Evolutionary conservation across 1,284 basidiomycete species (phyloP).

Genomic region (Marasmius oreades): DNA sequence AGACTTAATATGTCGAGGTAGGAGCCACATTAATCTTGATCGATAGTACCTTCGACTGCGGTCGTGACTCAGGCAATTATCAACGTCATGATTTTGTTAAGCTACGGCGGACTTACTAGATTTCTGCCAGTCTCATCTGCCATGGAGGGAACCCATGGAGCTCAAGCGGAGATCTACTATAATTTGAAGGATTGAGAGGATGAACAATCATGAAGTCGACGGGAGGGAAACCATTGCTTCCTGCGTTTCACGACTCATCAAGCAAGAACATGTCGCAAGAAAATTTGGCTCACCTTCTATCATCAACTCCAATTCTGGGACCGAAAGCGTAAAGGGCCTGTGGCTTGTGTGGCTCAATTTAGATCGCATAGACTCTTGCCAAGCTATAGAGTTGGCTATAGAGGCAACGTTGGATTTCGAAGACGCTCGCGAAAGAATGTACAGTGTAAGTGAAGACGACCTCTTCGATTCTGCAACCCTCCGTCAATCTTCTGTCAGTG

Average conservation of each 20-base stretch:
- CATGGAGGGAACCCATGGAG: conserved; percentile 75
- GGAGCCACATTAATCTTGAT: conserved; percentile 16
- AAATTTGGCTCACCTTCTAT: conserved; percentile 51
- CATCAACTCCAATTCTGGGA: conserved; percentile 43
- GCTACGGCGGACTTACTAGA: conserved; percentile 51
- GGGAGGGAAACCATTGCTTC: conserved; percentile 48
- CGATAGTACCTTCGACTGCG: conserved; percentile 15
- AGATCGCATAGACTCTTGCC: conserved; percentile 14
- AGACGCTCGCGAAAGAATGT: conserved; percentile 43
- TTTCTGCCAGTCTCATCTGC: conserved; percentile 73
- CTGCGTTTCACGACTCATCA: conserved; percentile 20
- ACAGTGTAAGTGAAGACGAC: conserved; percentile 31
- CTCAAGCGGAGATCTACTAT: conserved; percentile 47
- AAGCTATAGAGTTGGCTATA: conserved; percentile 36
- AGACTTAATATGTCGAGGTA: conserved; percentile 8
- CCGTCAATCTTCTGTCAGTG: too few relatives aligned
- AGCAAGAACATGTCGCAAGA: neutral
- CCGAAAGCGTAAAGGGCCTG: conserved; percentile 31
- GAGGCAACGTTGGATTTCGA: conserved; percentile 50
- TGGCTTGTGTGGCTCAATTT: neutral
- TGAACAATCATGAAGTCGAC: conserved; percentile 77
- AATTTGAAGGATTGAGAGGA: conserved; percentile 37
- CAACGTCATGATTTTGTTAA: conserved; percentile 5
- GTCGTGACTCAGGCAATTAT: conserved; percentile 20
- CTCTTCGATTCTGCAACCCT: conserved; percentile 4